Evolutionary conservation across 768 basidiomycete genomes (phyloP).

Genomic region (Hemileccinum rubropunctum): DNA sequence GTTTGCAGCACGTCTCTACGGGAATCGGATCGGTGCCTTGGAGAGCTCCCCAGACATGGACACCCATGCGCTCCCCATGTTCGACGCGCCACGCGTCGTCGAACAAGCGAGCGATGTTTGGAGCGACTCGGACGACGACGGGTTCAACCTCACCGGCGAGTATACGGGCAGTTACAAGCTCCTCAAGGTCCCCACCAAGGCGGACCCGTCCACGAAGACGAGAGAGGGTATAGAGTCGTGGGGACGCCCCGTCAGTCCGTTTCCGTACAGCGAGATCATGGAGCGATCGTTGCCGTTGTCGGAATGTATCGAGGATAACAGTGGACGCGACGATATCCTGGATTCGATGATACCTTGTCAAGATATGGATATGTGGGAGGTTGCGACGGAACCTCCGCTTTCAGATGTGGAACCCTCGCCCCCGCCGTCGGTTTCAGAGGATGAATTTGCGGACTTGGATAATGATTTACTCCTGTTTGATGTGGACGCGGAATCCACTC

Average conservation of each 20-base stretch:
- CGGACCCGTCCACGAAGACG: constrained; percentile 52
- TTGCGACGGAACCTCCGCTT: constrained; percentile 19
- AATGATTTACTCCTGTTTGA: constrained; percentile 16
- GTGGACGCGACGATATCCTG: not conserved
- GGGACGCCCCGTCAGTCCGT: constrained; percentile 72
- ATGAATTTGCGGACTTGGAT: constrained; percentile 20
- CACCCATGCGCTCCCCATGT: constrained; percentile 16
- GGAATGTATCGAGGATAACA: constrained; percentile 7
- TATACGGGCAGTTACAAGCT: constrained; percentile 66
- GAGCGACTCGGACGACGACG: constrained; percentile 33
- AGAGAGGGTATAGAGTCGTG: constrained; percentile 50
- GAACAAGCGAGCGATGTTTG: constrained; percentile 11
- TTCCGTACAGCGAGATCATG: constrained; percentile 41
- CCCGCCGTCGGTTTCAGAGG: constrained; percentile 7
- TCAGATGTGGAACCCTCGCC: constrained; percentile 15
- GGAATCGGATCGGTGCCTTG: not conserved
- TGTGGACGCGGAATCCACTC: constrained; percentile 15
- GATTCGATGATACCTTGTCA: constrained; percentile 1
- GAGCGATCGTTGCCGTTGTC: constrained; percentile 26
- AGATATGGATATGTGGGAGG: constrained; percentile 15
- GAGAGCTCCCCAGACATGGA: constrained; percentile 2
- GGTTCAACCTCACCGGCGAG: constrained; percentile 46
- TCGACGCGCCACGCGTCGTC: constrained; percentile 6
- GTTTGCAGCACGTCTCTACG: constrained; percentile 24
- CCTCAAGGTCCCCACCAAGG: constrained; percentile 57